A percentile compares a stretch with the other conserved stretches of the same genome.
phyloP scores from a whole-genome alignment of 345 rosid genomes.

The Rhodomyrtus tomentosa region DNA sequence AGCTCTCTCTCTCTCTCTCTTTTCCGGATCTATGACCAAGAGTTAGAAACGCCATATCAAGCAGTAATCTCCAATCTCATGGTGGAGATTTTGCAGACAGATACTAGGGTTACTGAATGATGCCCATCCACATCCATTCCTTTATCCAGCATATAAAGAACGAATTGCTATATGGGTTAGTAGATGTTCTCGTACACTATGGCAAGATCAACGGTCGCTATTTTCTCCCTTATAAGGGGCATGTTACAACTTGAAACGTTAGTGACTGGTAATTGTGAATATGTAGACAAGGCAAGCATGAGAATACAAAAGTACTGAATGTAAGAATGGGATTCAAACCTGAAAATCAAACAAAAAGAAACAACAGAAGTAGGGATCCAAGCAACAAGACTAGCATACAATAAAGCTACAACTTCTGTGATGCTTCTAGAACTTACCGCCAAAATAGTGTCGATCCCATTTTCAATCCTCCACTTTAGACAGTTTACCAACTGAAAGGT shows the following conservation, averaged over 20 bases:
- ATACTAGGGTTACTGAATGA: background rate
- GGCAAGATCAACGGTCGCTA: background rate
- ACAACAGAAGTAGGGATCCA: background rate
- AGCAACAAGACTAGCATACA: background rate
- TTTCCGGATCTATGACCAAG: background rate
- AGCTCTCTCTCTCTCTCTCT: background rate
- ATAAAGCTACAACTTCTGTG: background rate
- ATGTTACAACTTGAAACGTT: background rate
- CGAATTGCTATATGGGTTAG: background rate
- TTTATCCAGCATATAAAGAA: background rate
- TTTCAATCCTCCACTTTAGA: constrained; percentile 76
- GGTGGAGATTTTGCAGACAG: background rate
- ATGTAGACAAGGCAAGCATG: background rate
- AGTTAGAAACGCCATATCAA: background rate
- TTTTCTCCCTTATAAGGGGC: background rate
- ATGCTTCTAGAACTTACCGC: constrained; percentile 31
- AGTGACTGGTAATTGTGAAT: background rate
- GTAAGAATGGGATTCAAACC: background rate
- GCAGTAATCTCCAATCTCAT: background rate
- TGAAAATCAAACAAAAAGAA: background rate
- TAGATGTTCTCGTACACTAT: background rate
- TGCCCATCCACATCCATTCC: background rate
- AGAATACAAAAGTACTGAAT: background rate
- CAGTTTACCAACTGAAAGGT: constrained; percentile 65
- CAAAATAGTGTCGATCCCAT: constrained; percentile 67